phyloP scores from a whole-genome alignment of 140 eudicot genomes.

The Cichorium intybus region DNA sequence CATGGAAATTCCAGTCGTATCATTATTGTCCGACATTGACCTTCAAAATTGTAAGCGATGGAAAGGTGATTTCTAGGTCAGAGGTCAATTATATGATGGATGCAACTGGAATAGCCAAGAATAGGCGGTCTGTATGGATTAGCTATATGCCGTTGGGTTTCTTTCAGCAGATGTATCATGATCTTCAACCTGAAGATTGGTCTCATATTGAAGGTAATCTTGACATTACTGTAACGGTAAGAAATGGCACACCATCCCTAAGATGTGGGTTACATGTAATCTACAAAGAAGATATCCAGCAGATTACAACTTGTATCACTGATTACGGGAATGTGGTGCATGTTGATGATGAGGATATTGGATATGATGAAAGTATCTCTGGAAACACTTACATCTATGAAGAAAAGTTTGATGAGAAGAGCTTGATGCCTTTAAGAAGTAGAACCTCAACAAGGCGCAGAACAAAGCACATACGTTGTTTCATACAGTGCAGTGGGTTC shows the following conservation, averaged over 20 bases:
- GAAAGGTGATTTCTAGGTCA: background rate
- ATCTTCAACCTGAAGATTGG: background rate
- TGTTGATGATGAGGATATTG: background rate
- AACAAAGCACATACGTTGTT: background rate
- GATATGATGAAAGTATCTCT: background rate
- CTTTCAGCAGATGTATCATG: slow-evolving; percentile 11
- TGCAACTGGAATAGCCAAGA: background rate
- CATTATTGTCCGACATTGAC: background rate
- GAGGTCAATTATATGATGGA: background rate
- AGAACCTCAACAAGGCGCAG: background rate
- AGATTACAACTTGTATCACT: background rate
- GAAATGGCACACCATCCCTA: background rate
- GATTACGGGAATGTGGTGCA: background rate
- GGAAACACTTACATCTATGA: slow-evolving; percentile 1
- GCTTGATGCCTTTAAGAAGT: background rate
- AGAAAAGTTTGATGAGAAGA: background rate
- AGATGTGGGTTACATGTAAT: slow-evolving; percentile 1
- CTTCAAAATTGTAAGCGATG: background rate
- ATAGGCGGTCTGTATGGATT: background rate
- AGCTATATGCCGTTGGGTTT: background rate
- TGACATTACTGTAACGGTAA: background rate
- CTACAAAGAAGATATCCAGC: background rate
- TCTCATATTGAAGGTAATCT: slow-evolving; percentile 6
- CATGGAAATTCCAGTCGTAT: background rate
- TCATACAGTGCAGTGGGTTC: too few species aligned